Evolutionary conservation across 768 basidiomycete species (phyloP), one percentile per base, ranked within the genome.

Genomic region (Daedalea quercina): DNA sequence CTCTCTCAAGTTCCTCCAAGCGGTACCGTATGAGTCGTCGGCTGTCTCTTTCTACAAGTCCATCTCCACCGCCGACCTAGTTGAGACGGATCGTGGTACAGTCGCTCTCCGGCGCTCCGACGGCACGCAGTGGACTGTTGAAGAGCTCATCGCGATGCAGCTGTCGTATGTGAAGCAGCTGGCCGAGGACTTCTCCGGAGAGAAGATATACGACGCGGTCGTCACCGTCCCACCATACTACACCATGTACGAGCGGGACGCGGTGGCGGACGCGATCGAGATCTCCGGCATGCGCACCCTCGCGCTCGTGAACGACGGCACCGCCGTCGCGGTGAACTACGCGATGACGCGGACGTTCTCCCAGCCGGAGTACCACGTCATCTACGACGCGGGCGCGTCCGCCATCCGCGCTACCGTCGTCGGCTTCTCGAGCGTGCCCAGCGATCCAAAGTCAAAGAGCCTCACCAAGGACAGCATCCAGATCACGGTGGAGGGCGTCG

Each of bases 271-370:
- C 67, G 93, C 95, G 15, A 79, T 94, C 33, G 95, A 96, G 63
- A 82, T 98, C 43, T 83, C 94, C 15, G 96, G 94, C 2, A 71
- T 99, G 44, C 80, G 80, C 24, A 84, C 87, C 1, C 73, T 97
- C 28, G 85, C 90, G 0, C 75, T 98, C 54, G 80, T 99, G 50
- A 88, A 94, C 60, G 96, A 99, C 60, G 95, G 95, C 24, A 83
- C 90, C 0, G 91, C 94, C 1, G 87, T 94, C n/a, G 96, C 93
- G 13, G 78, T 98, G 60, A 99, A 99, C 73, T 99, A 90, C 64
- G 96, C 96, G 41, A 96, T 98, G 93, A 93, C 94, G 1, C 82
- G 95, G 45, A 76, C 82, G 1, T 98, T 98, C 74, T 72, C 86
- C 0, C 72, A 50, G 1, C 82, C 84, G 0, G 87, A 94, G 63